Conservation (phyloP, 148 eudicot species). For the Spergularia marina region DNA sequence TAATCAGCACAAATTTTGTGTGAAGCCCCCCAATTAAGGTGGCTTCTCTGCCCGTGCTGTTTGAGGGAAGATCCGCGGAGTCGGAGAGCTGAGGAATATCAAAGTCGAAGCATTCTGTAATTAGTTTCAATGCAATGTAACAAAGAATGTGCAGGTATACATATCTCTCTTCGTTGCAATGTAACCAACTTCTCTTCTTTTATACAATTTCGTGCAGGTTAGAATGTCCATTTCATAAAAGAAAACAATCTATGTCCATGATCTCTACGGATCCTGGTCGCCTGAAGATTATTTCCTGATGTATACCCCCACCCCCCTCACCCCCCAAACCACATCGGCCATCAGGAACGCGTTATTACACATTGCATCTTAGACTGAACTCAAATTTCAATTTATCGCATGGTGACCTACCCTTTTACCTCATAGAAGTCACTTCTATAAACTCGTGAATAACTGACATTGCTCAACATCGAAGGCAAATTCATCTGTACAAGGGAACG, state of each 20-base stretch:
- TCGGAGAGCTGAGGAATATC: conserved; percentile 3
- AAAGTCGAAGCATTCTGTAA: conserved; percentile 21
- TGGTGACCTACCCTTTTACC: too few species aligned
- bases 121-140: conserved; percentile 15
- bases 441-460: too few species aligned
- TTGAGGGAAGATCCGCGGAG: conserved; percentile 3
- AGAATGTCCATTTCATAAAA: neutral
- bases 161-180: conserved; percentile 25
- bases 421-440: too few species aligned
- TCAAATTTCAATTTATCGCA: too few species aligned
- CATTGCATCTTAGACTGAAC: too few species aligned
- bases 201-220: conserved; percentile 11
- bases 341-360: too few species aligned
- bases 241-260: neutral
- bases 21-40: conserved; percentile 9
- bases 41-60: neutral
- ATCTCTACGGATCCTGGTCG: neutral
- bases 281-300: too few species aligned
- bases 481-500: too few species aligned
- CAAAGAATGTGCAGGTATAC: conserved; percentile 21
- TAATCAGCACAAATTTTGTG: conserved; percentile 26
- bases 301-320: too few species aligned
- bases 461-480: too few species aligned
- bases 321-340: too few species aligned
- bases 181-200: conserved; percentile 17